A percentile compares a stretch with the other conserved stretches of the same genome.
phyloP scores from a whole-genome alignment of 805 yeast genomes.

The Candida vartiovaarae region DNA sequence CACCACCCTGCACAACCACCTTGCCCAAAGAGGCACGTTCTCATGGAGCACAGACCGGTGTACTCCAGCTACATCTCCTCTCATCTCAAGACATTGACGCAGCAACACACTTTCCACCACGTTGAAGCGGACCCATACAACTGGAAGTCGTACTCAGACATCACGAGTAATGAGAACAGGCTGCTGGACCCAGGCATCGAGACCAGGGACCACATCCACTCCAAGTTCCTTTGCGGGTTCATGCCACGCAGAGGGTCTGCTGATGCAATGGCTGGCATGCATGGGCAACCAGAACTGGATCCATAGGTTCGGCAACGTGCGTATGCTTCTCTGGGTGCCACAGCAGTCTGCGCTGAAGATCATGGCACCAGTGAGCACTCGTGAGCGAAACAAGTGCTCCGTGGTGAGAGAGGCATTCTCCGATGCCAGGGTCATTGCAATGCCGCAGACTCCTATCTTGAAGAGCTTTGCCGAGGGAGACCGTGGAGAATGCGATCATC shows the following conservation, averaged over 20 bases:
- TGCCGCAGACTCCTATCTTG: constrained; percentile 23
- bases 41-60: constrained; percentile 46
- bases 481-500: constrained; percentile 18
- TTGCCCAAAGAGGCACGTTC: constrained; percentile 58
- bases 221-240: constrained; percentile 55
- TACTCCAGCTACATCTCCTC: constrained; percentile 18
- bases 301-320: constrained; percentile 62
- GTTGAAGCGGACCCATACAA: constrained; percentile 48
- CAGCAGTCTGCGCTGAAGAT: constrained; percentile 55
- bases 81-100: constrained; percentile 1
- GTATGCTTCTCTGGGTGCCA: constrained; percentile 65
- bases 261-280: constrained; percentile 72
- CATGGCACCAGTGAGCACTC: constrained; percentile 45
- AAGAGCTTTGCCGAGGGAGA: constrained; percentile 14
- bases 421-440: constrained; percentile 50
- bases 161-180: constrained; percentile 39
- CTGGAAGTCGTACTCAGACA: constrained; percentile 53
- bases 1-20: constrained; percentile 48
- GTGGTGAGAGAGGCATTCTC: constrained; percentile 59
- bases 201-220: constrained; percentile 37
- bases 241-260: constrained; percentile 56
- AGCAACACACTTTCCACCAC: constrained; percentile 20
- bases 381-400: constrained; percentile 53
- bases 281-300: constrained; percentile 68
- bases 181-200: constrained; percentile 32